These are phyloP conservation scores for Serendipita vermifera DNA, from an alignment of 768 basidiomycete genomes.

Conservation along the genomic window DNA sequence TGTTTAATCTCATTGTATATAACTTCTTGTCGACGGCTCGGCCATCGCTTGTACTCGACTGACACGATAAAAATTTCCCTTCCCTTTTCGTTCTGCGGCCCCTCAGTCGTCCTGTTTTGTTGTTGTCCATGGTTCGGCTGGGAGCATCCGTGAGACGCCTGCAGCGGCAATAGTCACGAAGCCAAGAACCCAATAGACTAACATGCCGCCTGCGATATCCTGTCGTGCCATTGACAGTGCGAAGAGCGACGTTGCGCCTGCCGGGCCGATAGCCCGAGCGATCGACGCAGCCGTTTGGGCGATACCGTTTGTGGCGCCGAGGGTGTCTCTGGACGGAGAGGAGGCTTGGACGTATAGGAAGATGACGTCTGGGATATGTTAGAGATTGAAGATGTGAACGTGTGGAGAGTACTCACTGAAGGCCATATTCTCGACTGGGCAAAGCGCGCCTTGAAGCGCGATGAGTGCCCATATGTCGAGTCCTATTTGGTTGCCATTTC, in stretches of 20 bases:
- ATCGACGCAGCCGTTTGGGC: conserved; percentile 40
- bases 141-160: neutral
- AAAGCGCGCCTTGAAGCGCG: conserved; percentile 35
- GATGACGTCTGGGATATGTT: conserved; percentile 38
- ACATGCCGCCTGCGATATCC: conserved; percentile 34
- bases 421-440: conserved; percentile 41
- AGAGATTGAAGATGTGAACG: conserved; percentile 14
- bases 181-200: conserved; percentile 25
- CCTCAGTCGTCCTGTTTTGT: neutral
- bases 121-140: neutral
- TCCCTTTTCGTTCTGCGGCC: too few relatives aligned
- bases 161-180: neutral
- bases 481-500: conserved; percentile 25
- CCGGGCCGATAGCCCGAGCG: conserved; percentile 40
- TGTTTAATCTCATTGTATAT: too few relatives aligned
- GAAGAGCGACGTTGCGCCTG: conserved; percentile 43
- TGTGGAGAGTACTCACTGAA: conserved; percentile 31
- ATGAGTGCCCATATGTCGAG: conserved; percentile 37
- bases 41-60: too few relatives aligned
- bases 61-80: too few relatives aligned
- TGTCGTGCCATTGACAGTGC: conserved; percentile 40
- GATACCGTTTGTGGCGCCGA: conserved; percentile 43
- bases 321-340: conserved; percentile 44
- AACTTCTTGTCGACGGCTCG: too few relatives aligned
- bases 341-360: conserved; percentile 59